Evolutionary conservation across 2,329 filamentous ascomycete genomes (phyloP).

Genomic region (Calonectria honghensis): DNA sequence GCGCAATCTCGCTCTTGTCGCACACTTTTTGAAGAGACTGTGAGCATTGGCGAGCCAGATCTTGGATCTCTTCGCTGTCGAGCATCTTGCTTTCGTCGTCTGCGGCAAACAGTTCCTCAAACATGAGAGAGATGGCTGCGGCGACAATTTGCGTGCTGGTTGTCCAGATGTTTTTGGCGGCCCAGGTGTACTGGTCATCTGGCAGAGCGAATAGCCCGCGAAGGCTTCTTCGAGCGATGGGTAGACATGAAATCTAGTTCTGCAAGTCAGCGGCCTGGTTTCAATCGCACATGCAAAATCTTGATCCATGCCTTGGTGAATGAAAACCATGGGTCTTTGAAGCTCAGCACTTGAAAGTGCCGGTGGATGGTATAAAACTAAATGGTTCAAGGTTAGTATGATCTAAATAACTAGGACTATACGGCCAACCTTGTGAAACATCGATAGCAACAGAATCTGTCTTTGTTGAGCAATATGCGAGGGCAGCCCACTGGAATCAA

Average conservation of each 20-base stretch:
- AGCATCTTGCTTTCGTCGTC: slow-evolving; percentile 10
- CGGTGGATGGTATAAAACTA: slow-evolving; percentile 34
- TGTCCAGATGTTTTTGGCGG: slow-evolving; percentile 1
- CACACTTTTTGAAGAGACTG: not conserved
- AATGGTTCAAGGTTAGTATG: not conserved
- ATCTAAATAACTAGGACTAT: not conserved
- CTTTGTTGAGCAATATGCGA: not conserved
- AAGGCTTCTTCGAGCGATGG: not conserved
- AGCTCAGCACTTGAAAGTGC: slow-evolving; percentile 36
- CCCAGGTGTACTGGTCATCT: not conserved
- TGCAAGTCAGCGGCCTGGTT: not conserved
- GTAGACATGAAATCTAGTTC: not conserved
- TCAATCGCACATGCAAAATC: rapidly evolving
- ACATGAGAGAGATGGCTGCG: slow-evolving; percentile 13
- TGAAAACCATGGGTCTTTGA: slow-evolving; percentile 26
- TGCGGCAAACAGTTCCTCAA: slow-evolving; percentile 9
- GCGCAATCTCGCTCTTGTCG: slow-evolving; percentile 8
- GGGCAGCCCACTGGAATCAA: not conserved
- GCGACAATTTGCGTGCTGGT: not conserved
- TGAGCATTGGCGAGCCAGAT: not conserved
- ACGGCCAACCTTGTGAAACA: slow-evolving; percentile 27
- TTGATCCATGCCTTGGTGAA: slow-evolving; percentile 24
- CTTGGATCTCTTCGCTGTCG: not conserved
- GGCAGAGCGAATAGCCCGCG: not conserved
- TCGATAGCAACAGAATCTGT: slow-evolving; percentile 10